Evolutionary conservation across 768 basidiomycete genomes (phyloP).

Genomic region (Russula abietina): DNA sequence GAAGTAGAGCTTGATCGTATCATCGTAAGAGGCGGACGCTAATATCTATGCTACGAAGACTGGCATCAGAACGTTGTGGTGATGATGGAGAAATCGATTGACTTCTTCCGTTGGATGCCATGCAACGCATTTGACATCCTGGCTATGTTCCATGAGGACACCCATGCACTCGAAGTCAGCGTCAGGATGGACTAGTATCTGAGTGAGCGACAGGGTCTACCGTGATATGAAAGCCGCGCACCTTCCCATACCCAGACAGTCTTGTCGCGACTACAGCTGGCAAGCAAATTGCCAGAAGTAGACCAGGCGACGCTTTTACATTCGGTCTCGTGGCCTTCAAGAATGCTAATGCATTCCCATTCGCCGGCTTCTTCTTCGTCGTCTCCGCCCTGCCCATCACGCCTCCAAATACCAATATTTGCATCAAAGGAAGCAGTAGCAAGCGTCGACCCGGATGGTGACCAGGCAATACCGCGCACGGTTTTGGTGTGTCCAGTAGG

Average conservation of each 20-base stretch:
- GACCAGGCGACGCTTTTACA: conserved; percentile 59
- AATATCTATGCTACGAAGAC: conserved; percentile 59
- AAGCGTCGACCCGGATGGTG: conserved; percentile 77
- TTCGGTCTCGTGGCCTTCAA: conserved; percentile 96
- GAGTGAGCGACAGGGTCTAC: not conserved
- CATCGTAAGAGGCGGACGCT: conserved; percentile 95
- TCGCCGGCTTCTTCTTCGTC: too few relatives aligned
- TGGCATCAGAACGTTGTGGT: conserved; percentile 18
- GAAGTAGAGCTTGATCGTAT: conserved; percentile 87
- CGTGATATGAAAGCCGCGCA: conserved; percentile 31
- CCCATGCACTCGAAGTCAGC: conserved; percentile 91
- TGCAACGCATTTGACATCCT: conserved; percentile 91
- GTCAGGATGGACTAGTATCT: conserved; percentile 76
- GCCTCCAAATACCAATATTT: conserved; percentile 88
- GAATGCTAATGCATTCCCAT: conserved; percentile 80
- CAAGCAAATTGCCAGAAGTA: conserved; percentile 54
- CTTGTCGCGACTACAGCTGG: conserved; percentile 93
- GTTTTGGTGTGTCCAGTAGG: conserved; percentile 86
- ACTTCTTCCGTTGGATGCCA: conserved; percentile 96
- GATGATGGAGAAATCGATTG: conserved; percentile 1
- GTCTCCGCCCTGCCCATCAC: conserved; percentile 41
- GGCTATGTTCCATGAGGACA: conserved; percentile 93
- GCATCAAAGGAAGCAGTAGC: conserved; percentile 94
- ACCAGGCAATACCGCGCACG: conserved; percentile 81
- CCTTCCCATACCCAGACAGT: conserved; percentile 99